Conservation (phyloP, 768 basidiomycete species). For the Pleurotus giganteus region DNA sequence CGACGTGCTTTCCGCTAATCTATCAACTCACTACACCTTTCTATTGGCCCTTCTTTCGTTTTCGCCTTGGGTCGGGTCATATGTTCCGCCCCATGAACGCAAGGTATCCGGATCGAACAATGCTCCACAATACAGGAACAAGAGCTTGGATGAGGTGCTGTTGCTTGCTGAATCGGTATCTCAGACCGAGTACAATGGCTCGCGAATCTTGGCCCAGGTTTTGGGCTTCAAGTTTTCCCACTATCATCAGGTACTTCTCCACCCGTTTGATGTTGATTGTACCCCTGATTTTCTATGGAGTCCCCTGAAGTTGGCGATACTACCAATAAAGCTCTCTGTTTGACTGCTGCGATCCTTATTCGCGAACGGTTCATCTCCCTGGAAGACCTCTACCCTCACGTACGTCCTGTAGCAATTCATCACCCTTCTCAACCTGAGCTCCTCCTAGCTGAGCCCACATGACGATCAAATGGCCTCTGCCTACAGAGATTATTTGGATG, state of each 20-base stretch:
- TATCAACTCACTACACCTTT: constrained; percentile 82
- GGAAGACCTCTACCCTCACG: constrained; percentile 92
- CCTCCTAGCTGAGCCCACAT: constrained; percentile 59
- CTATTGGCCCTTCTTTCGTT: constrained; percentile 83
- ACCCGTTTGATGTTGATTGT: constrained; percentile 7
- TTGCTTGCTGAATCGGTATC: constrained; percentile 45
- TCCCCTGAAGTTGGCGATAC: constrained; percentile 56
- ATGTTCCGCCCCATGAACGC: constrained; percentile 25
- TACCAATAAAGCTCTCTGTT: constrained; percentile 70
- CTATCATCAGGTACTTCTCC: constrained; percentile 73
- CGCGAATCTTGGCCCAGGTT: constrained; percentile 81
- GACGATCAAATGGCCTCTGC: constrained; percentile 76
- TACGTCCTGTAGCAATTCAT: constrained; percentile 45
- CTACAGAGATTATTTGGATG: constrained; percentile 61
- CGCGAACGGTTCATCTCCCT: constrained; percentile 85
- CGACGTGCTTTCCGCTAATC: constrained; percentile 82
- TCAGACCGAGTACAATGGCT: constrained; percentile 28
- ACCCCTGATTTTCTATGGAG: constrained; percentile 29
- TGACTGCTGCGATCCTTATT: constrained; percentile 84
- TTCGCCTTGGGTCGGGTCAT: constrained; percentile 83
- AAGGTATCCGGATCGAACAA: constrained; percentile 32
- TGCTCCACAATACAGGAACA: constrained; percentile 48
- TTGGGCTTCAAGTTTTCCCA: constrained; percentile 92
- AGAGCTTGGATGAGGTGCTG: constrained; percentile 67
- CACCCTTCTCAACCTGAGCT: constrained; percentile 16